Percentiles rank a stretch among this genome's conserved stretches.
phyloP scores from a whole-genome alignment of 805 yeast genomes.

The Zygosaccharomyces pseudorouxii region DNA sequence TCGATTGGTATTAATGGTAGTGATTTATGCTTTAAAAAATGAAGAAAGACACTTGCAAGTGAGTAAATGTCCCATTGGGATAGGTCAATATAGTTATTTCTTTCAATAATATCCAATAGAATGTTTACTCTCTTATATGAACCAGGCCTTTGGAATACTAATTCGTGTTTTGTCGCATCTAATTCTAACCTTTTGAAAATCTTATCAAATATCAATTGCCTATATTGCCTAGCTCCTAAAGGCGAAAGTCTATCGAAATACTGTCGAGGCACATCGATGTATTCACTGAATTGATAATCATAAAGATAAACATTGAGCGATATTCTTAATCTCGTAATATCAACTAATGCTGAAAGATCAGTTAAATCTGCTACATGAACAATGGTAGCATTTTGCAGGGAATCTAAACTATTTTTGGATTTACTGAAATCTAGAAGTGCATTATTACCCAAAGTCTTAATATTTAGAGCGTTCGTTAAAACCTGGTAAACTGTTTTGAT shows the following conservation, averaged over 20 bases:
- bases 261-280: conserved; percentile 44
- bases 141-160: conserved; percentile 55
- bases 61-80: conserved; percentile 59
- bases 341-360: conserved; percentile 57
- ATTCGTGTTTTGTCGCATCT: conserved; percentile 42
- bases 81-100: conserved; percentile 54
- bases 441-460: conserved; percentile 39
- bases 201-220: conserved; percentile 44
- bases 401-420: conserved; percentile 11
- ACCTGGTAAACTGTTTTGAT: conserved; percentile 72
- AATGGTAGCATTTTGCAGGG: conserved; percentile 17
- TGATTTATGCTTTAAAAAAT: conserved; percentile 49
- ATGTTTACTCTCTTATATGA: conserved; percentile 43
- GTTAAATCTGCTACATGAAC: conserved; percentile 46
- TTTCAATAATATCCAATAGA: conserved; percentile 45
- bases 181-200: conserved; percentile 45
- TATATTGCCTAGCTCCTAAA: conserved; percentile 34
- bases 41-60: conserved; percentile 40
- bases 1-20: conserved; percentile 50
- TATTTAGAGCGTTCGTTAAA: conserved; percentile 54
- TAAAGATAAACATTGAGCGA: conserved; percentile 70
- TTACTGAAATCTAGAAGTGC: conserved; percentile 17
- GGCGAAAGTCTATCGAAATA: conserved; percentile 30
- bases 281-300: conserved; percentile 51
- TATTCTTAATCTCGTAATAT: conserved; percentile 71